Evolutionary conservation across 2,329 filamentous ascomycete species (phyloP).

Genomic region (Cytospora schulzeri): DNA sequence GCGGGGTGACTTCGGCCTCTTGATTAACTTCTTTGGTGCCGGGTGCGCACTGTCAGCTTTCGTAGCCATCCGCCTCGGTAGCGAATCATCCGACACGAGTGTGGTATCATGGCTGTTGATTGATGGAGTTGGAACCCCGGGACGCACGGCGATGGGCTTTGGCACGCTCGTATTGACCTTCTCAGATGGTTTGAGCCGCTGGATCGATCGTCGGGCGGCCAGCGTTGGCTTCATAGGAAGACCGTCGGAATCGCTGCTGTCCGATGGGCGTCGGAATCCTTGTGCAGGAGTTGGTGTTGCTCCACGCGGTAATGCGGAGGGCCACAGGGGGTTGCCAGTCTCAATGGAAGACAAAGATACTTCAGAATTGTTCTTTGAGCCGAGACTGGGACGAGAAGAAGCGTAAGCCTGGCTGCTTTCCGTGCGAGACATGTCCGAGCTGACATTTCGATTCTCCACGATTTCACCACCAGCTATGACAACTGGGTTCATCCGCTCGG

Average conservation of each 20-base stretch:
- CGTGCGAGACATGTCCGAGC: conserved; percentile 49
- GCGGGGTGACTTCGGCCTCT: conserved; percentile 56
- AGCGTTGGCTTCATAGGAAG: conserved; percentile 52
- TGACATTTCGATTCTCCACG: conserved; percentile 60
- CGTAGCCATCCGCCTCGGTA: conserved; percentile 40
- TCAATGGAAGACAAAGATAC: conserved; percentile 45
- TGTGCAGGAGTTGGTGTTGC: conserved; percentile 31
- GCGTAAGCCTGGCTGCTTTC: conserved; percentile 54
- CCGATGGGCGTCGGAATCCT: conserved; percentile 50
- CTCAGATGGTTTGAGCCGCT: conserved; percentile 51
- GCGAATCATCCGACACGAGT: conserved; percentile 60
- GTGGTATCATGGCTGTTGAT: conserved; percentile 60
- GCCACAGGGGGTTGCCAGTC: conserved; percentile 52
- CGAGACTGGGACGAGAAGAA: conserved; percentile 45
- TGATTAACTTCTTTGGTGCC: conserved; percentile 57
- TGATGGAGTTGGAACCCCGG: conserved; percentile 46
- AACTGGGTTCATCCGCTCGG: conserved; percentile 65
- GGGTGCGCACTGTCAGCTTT: conserved; percentile 33
- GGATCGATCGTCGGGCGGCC: conserved; percentile 57
- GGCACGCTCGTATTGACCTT: conserved; percentile 50
- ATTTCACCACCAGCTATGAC: conserved; percentile 66
- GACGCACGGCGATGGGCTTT: conserved; percentile 52
- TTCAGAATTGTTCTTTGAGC: conserved; percentile 47
- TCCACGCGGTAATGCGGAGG: conserved; percentile 53
- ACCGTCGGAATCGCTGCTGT: conserved; percentile 59